Percentiles rank a stretch among this genome's conserved stretches.
phyloP scores from a whole-genome alignment of 345 rosid genomes.

The Populus alba region DNA sequence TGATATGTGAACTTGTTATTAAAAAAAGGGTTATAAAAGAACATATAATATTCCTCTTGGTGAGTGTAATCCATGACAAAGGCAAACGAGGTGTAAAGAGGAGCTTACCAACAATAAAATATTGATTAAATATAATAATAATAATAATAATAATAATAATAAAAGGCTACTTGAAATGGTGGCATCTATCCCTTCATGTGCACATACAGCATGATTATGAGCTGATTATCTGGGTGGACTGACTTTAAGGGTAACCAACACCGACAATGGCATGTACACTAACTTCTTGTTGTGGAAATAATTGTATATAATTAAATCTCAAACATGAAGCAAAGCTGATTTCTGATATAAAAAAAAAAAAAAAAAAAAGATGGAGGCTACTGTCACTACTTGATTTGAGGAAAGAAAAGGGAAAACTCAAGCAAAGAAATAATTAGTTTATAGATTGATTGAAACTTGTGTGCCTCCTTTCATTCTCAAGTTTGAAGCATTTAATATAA shows the following conservation, averaged over 20 bases:
- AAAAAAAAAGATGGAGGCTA: neutral
- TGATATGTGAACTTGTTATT: neutral
- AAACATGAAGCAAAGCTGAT: neutral
- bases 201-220: neutral
- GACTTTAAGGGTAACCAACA: neutral
- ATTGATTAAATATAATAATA: too few species aligned
- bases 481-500: too few species aligned
- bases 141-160: neutral
- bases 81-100: too few species aligned
- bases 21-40: too few species aligned
- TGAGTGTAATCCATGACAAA: too few species aligned
- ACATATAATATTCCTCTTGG: too few species aligned
- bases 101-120: too few species aligned
- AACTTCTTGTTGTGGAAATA: neutral
- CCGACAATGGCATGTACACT: neutral
- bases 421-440: too few species aligned
- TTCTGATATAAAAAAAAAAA: too few species aligned
- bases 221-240: neutral
- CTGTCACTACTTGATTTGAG: neutral
- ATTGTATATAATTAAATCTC: neutral
- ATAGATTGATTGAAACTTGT: too few species aligned
- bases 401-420: neutral
- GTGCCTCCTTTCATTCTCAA: too few species aligned
- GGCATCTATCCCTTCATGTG: neutral
- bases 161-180: neutral